Evolutionary conservation across 73 alveolate species (phyloP).

Genomic region (Urostyla sp.): DNA sequence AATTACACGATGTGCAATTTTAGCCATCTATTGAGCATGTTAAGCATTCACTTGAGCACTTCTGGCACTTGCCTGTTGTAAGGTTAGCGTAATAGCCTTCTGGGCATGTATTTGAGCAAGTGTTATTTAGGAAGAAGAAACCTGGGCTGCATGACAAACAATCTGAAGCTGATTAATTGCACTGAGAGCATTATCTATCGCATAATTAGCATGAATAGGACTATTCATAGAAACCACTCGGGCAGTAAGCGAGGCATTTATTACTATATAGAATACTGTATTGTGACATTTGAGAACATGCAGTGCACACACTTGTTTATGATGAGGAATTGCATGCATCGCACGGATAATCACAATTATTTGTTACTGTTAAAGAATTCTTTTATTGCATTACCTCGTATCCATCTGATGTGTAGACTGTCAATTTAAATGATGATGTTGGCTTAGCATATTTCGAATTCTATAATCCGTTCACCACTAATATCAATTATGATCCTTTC

Average conservation of each 20-base stretch:
- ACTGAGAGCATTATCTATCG: background rate
- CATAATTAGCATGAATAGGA: no score
- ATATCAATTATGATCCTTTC: constrained; percentile 8
- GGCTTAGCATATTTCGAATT: constrained; percentile 21
- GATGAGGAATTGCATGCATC: background rate
- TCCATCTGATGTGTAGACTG: constrained; percentile 10
- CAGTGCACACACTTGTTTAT: background rate
- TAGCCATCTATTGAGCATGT: background rate
- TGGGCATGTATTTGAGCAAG: constrained; percentile 4
- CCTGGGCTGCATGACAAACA: constrained; percentile 9
- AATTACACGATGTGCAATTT: constrained; percentile 21
- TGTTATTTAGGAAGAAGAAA: background rate
- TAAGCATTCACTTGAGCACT: constrained; percentile 2
- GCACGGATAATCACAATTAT: constrained; percentile 54
- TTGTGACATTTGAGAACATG: background rate
- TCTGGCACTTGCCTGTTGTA: background rate
- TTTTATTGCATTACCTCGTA: background rate
- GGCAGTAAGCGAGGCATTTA: constrained; percentile 5
- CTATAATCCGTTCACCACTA: constrained; percentile 3
- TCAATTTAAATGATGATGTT: constrained; percentile 39
- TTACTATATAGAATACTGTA: background rate
- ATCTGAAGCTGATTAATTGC: constrained; percentile 14
- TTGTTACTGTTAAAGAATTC: constrained; percentile 17
- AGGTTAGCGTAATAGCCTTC: background rate
- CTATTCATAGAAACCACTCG: background rate